Conservation (phyloP, 176 grass and related monocot species). For the Guadua angustifolia region DNA sequence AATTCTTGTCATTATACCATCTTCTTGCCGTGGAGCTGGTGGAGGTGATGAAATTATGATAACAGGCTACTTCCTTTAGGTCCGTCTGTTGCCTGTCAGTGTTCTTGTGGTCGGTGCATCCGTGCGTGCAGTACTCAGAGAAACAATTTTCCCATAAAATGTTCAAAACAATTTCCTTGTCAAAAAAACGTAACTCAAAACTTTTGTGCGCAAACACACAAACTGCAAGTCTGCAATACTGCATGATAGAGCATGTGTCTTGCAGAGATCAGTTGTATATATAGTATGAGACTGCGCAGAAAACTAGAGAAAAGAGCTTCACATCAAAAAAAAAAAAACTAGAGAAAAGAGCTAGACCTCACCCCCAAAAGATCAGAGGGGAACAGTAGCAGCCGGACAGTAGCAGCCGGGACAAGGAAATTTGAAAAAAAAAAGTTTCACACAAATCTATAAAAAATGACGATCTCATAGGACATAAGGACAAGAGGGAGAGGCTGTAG, state of each 20-base stretch:
- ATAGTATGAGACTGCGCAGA: constrained; percentile 24
- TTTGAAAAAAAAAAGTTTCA: too few relatives aligned
- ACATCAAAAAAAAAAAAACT: too few relatives aligned
- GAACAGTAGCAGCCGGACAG: constrained; percentile 2
- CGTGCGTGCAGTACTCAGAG: background rate
- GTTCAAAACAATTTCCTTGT: background rate
- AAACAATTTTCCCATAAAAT: background rate
- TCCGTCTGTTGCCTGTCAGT: background rate
- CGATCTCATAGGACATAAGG: too few relatives aligned
- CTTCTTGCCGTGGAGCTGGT: background rate
- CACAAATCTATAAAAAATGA: too few relatives aligned
- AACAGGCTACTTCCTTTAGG: background rate
- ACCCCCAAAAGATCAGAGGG: background rate
- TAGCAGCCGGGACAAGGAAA: too few relatives aligned
- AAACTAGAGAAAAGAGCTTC: constrained; percentile 17
- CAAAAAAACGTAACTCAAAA: background rate
- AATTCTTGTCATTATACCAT: background rate
- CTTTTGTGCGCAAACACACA: background rate
- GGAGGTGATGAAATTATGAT: background rate
- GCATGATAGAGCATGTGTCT: constrained; percentile 19
- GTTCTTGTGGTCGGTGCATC: background rate
- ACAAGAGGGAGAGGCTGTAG: constrained; percentile 27
- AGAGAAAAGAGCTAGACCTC: constrained; percentile 16
- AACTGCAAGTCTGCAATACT: background rate
- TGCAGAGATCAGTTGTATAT: background rate